Conservation (phyloP, 2,329 filamentous ascomycete species). For the Penicillium sumatraense region DNA sequence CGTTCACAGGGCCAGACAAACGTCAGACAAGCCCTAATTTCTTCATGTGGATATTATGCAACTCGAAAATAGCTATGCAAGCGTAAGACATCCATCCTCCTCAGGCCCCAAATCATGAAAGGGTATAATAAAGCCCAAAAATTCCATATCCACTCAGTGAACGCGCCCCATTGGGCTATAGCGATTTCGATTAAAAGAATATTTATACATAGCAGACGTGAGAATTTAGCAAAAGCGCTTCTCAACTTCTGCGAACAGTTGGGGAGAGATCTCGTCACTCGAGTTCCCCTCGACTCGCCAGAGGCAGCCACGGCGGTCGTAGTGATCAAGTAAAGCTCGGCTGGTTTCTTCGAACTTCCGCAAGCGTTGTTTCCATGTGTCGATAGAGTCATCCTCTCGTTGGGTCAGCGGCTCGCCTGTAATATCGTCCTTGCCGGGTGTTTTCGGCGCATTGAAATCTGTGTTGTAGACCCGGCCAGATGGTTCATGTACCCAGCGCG, state of each 20-base stretch:
- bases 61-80: conserved; percentile 20
- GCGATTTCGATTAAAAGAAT: conserved; percentile 14
- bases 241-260: conserved; percentile 82
- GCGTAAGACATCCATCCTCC: neutral
- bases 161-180: conserved; percentile 7
- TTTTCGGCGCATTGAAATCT: conserved; percentile 82
- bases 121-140: conserved; percentile 23
- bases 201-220: conserved; percentile 10
- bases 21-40: neutral
- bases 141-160: neutral
- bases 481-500: conserved; percentile 89
- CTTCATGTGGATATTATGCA: conserved; percentile 23
- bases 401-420: conserved; percentile 86
- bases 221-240: conserved; percentile 65
- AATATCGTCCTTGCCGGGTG: conserved; percentile 81
- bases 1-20: neutral
- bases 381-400: conserved; percentile 82
- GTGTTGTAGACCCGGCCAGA: conserved; percentile 96
- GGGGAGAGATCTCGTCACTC: conserved; percentile 94
- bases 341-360: conserved; percentile 87
- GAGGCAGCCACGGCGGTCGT: conserved; percentile 79
- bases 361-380: conserved; percentile 80
- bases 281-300: conserved; percentile 86
- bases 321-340: conserved; percentile 83
- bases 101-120: conserved; percentile 12